Evolutionary conservation across 208 protist genomes (phyloP).

Genomic region (Acanthamoeba castellanii): DNA sequence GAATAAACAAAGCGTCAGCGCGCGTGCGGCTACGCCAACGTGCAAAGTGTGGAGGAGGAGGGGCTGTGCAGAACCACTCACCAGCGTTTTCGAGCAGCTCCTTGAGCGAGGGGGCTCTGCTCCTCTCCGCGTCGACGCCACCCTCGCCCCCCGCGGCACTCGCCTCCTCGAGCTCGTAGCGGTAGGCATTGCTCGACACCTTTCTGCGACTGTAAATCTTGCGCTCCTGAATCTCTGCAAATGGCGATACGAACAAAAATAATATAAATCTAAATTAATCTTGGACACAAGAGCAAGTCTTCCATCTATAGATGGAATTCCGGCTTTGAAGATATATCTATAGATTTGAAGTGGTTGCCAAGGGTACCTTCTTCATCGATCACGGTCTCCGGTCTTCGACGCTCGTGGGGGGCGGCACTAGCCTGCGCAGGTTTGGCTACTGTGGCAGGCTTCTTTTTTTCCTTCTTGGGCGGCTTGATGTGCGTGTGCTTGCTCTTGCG

Average conservation of each 20-base stretch:
- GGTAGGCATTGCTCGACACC: background rate
- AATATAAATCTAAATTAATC: too few relatives aligned
- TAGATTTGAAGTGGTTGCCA: too few relatives aligned
- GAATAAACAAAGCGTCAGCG: background rate
- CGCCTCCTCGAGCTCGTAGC: background rate
- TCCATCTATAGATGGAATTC: too few relatives aligned
- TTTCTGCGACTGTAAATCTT: constrained; percentile 5
- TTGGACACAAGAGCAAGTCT: too few relatives aligned
- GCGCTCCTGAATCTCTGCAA: background rate
- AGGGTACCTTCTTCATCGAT: background rate
- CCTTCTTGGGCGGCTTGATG: background rate
- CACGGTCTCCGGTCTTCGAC: background rate
- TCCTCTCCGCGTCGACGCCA: background rate
- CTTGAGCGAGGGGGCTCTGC: background rate
- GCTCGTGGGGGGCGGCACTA: background rate
- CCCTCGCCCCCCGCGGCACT: background rate
- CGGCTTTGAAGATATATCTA: too few relatives aligned
- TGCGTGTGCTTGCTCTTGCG: background rate
- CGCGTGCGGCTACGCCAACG: too few relatives aligned
- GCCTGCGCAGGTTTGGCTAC: too few relatives aligned
- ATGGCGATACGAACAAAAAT: background rate
- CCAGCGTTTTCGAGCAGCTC: background rate
- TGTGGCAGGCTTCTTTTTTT: background rate
- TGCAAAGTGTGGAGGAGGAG: background rate
- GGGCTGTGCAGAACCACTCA: background rate